Base-by-base conservation (phyloP, 2,329 filamentous ascomycete species). In the Neoscytalidium dimidiatum region DNA sequence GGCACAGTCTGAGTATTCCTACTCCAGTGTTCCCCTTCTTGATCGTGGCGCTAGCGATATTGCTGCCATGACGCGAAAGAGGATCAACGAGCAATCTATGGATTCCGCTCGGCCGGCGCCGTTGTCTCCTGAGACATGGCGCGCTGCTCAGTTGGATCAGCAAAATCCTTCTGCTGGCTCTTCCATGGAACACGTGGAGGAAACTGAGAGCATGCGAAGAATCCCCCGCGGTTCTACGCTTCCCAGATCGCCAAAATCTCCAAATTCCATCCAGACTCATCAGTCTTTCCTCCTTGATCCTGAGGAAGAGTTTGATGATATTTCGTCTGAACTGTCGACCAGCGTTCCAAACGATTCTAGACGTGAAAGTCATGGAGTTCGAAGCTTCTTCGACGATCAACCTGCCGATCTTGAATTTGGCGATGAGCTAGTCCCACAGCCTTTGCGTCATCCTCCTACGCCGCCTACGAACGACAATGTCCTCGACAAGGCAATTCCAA, bases 11-110 rank as follows among this genome's bases (percentile, higher is more conserved):
- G 84, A 87, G 29, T 88, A 89, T 57, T 94, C 91, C 0, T 93
- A 92, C 73, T 89, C 86, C 43, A 94, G 91, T 0, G 88, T 89
- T 35, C 92, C 92, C 3, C 83, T 95, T 7, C 83, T 96, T 13
- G 90, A 94, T 67, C 86, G 90, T 57, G 90, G 85, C 3, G 73
- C 77, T 19, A 76, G 74, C 63, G 74, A 73, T 9, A 67, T 75
- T 14, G 21, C 67, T 67, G 51, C 43, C 9, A 19, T 48, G 19
- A 53, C 35, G 13, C 33, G 46, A 29, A 49, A 62, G 49, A 35
- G 26, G 35, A 28, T 44, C 26, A 33, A 53, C 7, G 46, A 63
- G 41, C 61, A 44, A 28, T 49, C 52, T 3, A 23, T 41, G 9
- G 63, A 64, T 31, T 64, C 63, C 14, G 63, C 63, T 23, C 44